These are phyloP conservation scores for Xylaria polymorpha DNA, from an alignment of 2,329 filamentous ascomycete genomes.

Conservation along the genomic window DNA sequence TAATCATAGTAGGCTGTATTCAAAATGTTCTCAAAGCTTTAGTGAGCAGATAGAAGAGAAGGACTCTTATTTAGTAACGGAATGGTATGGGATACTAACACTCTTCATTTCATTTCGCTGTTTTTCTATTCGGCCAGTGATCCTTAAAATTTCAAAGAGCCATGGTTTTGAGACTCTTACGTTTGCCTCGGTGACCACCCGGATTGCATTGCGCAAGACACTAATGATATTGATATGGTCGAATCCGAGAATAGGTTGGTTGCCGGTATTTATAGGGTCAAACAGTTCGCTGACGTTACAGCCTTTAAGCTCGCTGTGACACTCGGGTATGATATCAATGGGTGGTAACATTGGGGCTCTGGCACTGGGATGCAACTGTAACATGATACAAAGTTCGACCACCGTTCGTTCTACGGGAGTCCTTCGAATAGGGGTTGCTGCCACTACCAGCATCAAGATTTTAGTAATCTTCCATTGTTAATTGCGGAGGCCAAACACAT, in stretches of 20 bases:
- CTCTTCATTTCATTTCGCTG: background rate
- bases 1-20: background rate
- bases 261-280: background rate
- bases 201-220: background rate
- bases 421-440: constrained; percentile 15
- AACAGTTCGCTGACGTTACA: background rate
- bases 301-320: background rate
- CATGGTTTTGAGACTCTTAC: background rate
- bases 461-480: background rate
- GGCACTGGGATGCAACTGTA: background rate
- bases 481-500: background rate
- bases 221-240: constrained; percentile 7
- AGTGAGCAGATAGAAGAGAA: background rate
- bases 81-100: background rate
- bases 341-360: background rate
- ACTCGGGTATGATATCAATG: background rate
- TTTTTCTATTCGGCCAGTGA: background rate
- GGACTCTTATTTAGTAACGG: no score
- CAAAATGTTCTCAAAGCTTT: background rate
- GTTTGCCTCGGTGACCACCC: background rate
- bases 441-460: background rate
- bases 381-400: no score
- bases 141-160: constrained; percentile 16
- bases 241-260: background rate
- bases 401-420: background rate